Evolutionary conservation across 768 basidiomycete genomes (phyloP).

Genomic region (Collybia sp.): DNA sequence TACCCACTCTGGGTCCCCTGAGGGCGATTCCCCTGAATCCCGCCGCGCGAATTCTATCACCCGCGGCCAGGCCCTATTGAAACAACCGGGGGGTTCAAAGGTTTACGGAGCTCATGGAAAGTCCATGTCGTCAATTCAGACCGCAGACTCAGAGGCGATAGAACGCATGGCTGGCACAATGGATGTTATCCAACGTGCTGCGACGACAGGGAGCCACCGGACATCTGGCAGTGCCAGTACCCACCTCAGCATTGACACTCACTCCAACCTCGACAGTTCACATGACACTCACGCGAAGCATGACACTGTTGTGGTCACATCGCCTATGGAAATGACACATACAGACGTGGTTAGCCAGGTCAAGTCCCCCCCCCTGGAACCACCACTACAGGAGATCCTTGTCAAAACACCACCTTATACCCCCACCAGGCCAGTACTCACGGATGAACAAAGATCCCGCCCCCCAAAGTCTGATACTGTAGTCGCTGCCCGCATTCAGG

Average conservation of each 20-base stretch:
- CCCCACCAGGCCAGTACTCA: neutral
- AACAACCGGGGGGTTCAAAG: conserved; percentile 12
- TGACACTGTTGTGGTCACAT: conserved; percentile 18
- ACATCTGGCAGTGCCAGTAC: conserved; percentile 23
- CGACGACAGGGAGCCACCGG: conserved; percentile 24
- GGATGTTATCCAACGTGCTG: conserved; percentile 61
- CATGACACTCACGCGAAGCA: conserved; percentile 7
- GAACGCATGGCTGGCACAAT: conserved; percentile 62
- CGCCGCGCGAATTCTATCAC: conserved; percentile 6
- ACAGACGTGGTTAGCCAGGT: neutral
- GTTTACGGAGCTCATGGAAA: conserved; percentile 34
- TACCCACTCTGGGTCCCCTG: conserved; percentile 23
- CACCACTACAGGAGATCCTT: neutral
- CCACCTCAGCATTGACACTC: conserved; percentile 24
- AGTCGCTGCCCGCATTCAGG: conserved; percentile 51
- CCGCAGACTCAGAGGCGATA: conserved; percentile 65
- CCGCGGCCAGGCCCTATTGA: conserved; percentile 4
- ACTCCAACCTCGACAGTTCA: conserved; percentile 3
- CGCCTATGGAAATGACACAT: conserved; percentile 27
- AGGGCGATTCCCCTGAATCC: conserved; percentile 11
- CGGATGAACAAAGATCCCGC: conserved; percentile 7
- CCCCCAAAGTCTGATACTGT: conserved; percentile 16
- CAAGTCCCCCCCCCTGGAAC: conserved; percentile 1
- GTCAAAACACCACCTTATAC: neutral
- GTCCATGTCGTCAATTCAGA: conserved; percentile 53